Conservation (phyloP, 2,329 filamentous ascomycete species). For the Hirsutella thompsonii region DNA sequence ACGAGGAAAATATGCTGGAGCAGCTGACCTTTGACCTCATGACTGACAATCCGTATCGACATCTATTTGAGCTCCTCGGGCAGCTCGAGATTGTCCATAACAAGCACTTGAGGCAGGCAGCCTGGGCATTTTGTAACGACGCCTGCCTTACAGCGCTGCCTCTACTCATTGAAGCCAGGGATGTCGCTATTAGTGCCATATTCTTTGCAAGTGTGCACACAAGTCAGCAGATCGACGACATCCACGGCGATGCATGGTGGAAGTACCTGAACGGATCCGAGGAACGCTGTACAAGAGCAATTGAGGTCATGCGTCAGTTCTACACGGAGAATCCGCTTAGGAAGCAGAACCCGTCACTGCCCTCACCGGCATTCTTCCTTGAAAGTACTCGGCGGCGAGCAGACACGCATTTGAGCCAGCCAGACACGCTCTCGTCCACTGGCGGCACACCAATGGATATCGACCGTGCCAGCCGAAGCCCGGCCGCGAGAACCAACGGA, state of each 20-base stretch:
- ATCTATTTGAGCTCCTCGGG: constrained; percentile 69
- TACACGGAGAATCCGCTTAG: constrained; percentile 51
- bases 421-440: constrained; percentile 31
- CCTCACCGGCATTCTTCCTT: constrained; percentile 42
- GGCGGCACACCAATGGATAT: constrained; percentile 34
- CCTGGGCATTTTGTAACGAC: constrained; percentile 93
- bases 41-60: constrained; percentile 75
- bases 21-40: constrained; percentile 88
- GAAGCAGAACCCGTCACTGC: constrained; percentile 39
- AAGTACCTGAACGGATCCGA: constrained; percentile 60
- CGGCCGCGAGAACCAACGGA: constrained; percentile 26
- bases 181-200: constrained; percentile 73
- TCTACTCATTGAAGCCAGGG: constrained; percentile 63
- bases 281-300: constrained; percentile 56
- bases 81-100: constrained; percentile 65
- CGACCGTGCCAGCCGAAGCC: constrained; percentile 37
- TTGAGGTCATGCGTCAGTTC: constrained; percentile 62
- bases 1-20: constrained; percentile 88
- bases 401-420: constrained; percentile 26
- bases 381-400: constrained; percentile 41
- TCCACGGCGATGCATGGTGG: constrained; percentile 78
- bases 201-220: constrained; percentile 76
- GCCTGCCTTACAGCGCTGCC: constrained; percentile 75
- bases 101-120: constrained; percentile 69
- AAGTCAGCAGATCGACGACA: constrained; percentile 62